Conservation (phyloP, 257 asterid genomes). For the Solanum tacnaense region DNA sequence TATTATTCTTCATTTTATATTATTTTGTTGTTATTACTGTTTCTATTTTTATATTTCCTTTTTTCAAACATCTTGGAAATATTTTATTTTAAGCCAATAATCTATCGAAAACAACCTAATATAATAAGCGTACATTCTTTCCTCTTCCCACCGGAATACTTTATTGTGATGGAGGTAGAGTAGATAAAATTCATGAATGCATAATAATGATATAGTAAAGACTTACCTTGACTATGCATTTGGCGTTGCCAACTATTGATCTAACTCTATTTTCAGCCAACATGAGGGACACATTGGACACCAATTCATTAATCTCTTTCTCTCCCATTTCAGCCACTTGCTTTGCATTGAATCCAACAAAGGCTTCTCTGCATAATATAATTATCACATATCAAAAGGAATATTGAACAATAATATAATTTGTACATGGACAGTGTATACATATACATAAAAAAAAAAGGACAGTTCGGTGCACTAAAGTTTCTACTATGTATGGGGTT, state of each 20-base stretch:
- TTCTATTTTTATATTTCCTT: too few species aligned
- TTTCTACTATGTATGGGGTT: rapidly evolving
- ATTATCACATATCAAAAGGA: not conserved
- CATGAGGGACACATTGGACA: slow-evolving; percentile 37
- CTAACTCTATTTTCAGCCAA: slow-evolving; percentile 62
- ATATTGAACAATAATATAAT: not conserved
- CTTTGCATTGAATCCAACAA: slow-evolving; percentile 57
- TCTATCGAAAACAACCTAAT: too few species aligned
- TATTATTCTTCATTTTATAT: too few species aligned
- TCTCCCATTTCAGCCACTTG: slow-evolving; percentile 70
- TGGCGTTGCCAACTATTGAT: slow-evolving; percentile 80
- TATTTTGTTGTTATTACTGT: not conserved
- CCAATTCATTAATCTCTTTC: slow-evolving; percentile 42
- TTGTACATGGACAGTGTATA: not conserved
- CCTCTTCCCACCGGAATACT: rapidly evolving
- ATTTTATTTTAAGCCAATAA: too few species aligned
- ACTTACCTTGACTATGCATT: slow-evolving; percentile 68
- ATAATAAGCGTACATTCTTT: too few species aligned
- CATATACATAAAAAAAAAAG: too few species aligned
- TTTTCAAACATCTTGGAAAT: too few species aligned
- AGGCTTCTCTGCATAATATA: slow-evolving; percentile 37
- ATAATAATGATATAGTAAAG: not conserved
- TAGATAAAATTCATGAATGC: not conserved
- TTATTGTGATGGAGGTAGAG: not conserved
- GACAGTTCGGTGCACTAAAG: rapidly evolving